Evolutionary conservation across 306 rosid species (phyloP), one percentile per base, ranked within the genome.

Genomic region (Echinosophora koreensis): DNA sequence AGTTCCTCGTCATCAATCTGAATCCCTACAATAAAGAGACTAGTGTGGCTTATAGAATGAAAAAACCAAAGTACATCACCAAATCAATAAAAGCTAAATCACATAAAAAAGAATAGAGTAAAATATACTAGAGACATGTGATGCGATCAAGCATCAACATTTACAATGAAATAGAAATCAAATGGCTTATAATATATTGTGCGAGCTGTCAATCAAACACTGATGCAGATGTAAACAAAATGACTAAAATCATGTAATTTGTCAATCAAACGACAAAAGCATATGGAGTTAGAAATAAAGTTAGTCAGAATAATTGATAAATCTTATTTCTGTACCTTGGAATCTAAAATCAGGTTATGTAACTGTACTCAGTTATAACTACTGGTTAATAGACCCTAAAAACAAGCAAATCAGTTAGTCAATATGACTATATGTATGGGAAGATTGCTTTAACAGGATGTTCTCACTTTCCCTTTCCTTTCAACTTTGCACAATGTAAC

Each of bases 1-100:
- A 94, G 98, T 69, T 94, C 98, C 83, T 88, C 91, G 8, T 94
- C 98, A 72, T 94, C 97, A 77, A 94, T 92, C 77, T 94, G 88
- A 86, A 94, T 94, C 79, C 97, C 98, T 94, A 76, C 68, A 89
- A 82, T 75, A 83, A 82, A 83, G 69, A 80, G 81, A 83, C 87
- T 88, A 83, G 86, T 79, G 74, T 69, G 87, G 79, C 86, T 88
- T 88, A 91, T 89, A 81, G 85, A 86, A 80, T 52, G 86, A 85
- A 89, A 80, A 80, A 65, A 15, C 52, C 49, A 46, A 75, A 78
- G 47, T 27, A 73, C 49, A 68, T 46, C 39, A 68, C 15, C 60
- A 54, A 59, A 60, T 82, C 39, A 67, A 77, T 15, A 77, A 77
- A 66, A 15, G 35, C 56, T 37, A 47, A 66, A 44, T 47, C 71